A percentile compares a stretch with the other conserved stretches of the same genome.
Conservation (phyloP, 2,329 filamentous ascomycete genomes). For the Fusarium mundagurra region DNA sequence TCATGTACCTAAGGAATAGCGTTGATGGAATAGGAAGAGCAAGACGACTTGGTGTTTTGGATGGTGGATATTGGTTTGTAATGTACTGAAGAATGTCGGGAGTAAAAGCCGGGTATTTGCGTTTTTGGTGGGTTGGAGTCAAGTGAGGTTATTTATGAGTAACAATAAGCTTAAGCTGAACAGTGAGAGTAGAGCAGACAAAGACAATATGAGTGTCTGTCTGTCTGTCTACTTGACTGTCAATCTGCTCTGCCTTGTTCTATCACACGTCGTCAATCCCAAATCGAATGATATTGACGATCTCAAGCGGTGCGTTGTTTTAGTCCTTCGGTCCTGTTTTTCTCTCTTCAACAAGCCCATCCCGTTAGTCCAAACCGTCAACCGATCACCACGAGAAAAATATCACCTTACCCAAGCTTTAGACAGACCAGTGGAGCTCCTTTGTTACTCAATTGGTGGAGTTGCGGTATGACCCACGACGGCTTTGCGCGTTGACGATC, state of each 20-base stretch:
- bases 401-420: conserved; percentile 25
- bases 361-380: conserved; percentile 9
- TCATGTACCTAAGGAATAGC: conserved; percentile 40
- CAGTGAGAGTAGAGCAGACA: background rate
- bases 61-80: conserved; percentile 7
- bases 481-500: conserved; percentile 16
- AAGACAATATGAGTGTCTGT: background rate
- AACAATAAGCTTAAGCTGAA: background rate
- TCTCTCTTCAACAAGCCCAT: background rate
- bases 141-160: background rate
- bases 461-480: background rate
- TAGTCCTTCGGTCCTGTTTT: background rate
- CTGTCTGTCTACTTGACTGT: background rate
- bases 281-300: conserved; percentile 18
- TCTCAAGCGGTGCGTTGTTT: conserved; percentile 21
- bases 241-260: background rate
- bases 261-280: background rate
- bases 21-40: conserved; percentile 9
- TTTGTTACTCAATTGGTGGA: background rate
- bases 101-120: conserved; percentile 13
- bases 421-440: conserved; percentile 5
- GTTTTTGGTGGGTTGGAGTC: background rate
- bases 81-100: background rate
- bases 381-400: conserved; percentile 15
- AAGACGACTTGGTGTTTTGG: background rate